phyloP scores from a whole-genome alignment of 73 alveolate species.

The Halteria grandinella region DNA sequence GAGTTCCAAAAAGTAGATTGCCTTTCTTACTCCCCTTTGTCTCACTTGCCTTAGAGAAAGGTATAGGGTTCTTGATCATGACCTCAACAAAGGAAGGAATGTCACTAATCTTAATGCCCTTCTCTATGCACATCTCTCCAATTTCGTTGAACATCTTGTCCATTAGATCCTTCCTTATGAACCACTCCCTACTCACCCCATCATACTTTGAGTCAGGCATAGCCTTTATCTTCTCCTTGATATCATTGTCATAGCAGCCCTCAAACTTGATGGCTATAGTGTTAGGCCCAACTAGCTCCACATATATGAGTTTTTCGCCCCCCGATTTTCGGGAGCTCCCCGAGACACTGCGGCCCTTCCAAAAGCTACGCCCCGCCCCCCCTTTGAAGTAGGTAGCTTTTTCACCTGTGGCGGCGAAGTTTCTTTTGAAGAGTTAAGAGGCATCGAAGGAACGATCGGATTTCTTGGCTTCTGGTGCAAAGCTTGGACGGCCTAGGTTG shows the following conservation, averaged over 20 bases:
- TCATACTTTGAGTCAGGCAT: slow-evolving; percentile 39
- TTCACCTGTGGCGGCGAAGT: too few species aligned
- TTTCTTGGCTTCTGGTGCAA: background rate
- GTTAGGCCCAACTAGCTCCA: slow-evolving; percentile 34
- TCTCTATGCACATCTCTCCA: slow-evolving; percentile 4
- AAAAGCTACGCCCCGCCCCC: too few species aligned
- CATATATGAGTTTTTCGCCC: slow-evolving; percentile 31
- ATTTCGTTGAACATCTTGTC: background rate
- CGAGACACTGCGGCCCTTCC: too few species aligned
- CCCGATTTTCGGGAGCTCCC: too few species aligned
- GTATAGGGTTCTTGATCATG: slow-evolving; percentile 3
- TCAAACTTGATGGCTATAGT: slow-evolving; percentile 24
- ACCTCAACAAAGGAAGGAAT: slow-evolving; percentile 21
- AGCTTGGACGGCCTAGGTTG: slow-evolving; percentile 17
- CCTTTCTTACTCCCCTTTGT: background rate
- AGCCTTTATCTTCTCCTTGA: slow-evolving; percentile 37
- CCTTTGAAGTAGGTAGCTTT: too few species aligned
- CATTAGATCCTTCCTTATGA: background rate
- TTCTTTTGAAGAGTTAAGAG: slow-evolving; percentile 7
- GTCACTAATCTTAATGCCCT: slow-evolving; percentile 4
- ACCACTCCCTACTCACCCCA: background rate
- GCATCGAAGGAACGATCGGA: slow-evolving; percentile 26
- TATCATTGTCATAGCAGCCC: slow-evolving; percentile 40
- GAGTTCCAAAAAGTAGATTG: background rate
- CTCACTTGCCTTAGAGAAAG: slow-evolving; percentile 1